Evolutionary conservation across 2,329 filamentous ascomycete genomes (phyloP).

Genomic region (Venturia carpophila): DNA sequence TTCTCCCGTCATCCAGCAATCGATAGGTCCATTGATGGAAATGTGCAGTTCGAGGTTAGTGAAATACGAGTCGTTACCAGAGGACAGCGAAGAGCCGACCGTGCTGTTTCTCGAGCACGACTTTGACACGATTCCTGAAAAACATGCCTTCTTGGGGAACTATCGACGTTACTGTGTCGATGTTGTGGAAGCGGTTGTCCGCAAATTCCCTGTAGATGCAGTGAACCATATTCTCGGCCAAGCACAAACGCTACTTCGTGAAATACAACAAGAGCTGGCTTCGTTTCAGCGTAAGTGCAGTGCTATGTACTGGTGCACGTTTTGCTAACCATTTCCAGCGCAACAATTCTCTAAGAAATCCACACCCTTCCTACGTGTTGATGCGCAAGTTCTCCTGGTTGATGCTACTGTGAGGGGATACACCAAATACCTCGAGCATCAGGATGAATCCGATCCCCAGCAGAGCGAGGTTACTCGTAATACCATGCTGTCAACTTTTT

Average conservation of each 20-base stretch:
- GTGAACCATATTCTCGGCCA: conserved; percentile 78
- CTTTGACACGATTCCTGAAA: conserved; percentile 87
- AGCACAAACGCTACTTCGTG: conserved; percentile 64
- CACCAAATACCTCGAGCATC: conserved; percentile 61
- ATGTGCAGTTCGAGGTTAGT: conserved; percentile 76
- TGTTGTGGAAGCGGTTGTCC: conserved; percentile 79
- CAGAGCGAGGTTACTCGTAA: conserved; percentile 50
- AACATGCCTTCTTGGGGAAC: conserved; percentile 91
- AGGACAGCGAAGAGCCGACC: conserved; percentile 72
- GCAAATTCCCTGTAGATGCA: conserved; percentile 73
- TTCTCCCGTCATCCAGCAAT: conserved; percentile 50
- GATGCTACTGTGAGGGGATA: conserved; percentile 86
- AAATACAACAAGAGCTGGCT: conserved; percentile 64
- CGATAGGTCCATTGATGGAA: conserved; percentile 71
- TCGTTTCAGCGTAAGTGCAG: conserved; percentile 52
- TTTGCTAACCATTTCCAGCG: not conserved
- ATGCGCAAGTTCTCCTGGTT: conserved; percentile 83
- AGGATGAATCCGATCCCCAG: conserved; percentile 48
- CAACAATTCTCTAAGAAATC: conserved; percentile 52
- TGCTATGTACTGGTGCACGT: not conserved
- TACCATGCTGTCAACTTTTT: conserved; percentile 55
- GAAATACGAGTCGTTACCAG: conserved; percentile 77
- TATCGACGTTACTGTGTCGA: conserved; percentile 85
- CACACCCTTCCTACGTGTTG: conserved; percentile 66
- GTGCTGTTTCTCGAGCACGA: conserved; percentile 82